These are phyloP conservation scores for Chlamydomonas sp. DNA, from an alignment of 139 green algal genomes.

Conservation along the genomic window DNA sequence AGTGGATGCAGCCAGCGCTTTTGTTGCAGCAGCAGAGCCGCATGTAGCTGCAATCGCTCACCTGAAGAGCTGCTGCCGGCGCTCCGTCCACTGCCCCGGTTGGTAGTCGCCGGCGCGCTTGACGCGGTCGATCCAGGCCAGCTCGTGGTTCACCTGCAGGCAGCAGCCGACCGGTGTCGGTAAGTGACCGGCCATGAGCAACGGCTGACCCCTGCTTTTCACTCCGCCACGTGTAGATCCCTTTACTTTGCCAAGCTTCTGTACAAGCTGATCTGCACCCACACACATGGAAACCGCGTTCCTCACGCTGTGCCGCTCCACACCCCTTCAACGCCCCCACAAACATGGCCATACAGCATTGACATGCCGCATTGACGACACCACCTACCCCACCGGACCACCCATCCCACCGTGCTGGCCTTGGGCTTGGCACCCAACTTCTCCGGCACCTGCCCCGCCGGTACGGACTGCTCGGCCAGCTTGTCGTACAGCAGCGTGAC, in stretches of 20 bases:
- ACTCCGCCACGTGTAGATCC: no score
- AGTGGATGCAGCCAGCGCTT: no score
- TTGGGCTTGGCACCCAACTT: background rate
- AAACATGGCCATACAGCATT: no score
- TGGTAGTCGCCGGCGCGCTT: background rate
- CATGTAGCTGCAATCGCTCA: background rate
- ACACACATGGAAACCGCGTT: no score
- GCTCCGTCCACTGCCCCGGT: background rate
- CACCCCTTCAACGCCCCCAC: no score
- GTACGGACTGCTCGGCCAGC: background rate
- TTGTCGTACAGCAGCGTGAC: slow-evolving; percentile 6
- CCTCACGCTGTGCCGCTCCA: no score
- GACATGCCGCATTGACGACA: background rate
- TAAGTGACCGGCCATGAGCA: background rate
- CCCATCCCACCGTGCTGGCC: background rate
- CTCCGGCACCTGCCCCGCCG: background rate
- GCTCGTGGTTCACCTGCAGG: background rate
- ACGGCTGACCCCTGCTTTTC: no score
- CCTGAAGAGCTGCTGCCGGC: background rate
- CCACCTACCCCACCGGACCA: background rate
- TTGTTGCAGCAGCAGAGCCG: background rate
- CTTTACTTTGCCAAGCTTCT: no score
- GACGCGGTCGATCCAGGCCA: background rate
- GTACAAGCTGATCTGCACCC: no score
- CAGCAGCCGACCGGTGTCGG: background rate